Evolutionary conservation across 441 rosid species (phyloP), one percentile per base, ranked within the genome.

Genomic region (Eruca vesicaria): DNA sequence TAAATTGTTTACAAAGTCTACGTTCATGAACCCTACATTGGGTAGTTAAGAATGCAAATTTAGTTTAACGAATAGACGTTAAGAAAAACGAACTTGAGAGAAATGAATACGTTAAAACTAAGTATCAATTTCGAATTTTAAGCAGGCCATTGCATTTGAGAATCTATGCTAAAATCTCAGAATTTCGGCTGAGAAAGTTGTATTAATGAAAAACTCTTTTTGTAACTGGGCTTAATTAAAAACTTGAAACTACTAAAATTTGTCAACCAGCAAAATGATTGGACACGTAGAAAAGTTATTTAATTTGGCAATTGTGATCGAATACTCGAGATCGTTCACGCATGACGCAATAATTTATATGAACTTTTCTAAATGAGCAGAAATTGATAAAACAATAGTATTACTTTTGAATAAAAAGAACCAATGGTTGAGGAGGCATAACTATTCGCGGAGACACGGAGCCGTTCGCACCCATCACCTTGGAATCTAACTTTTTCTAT

Each of bases 401-500:
- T 56, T 12, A 23, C 18, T 57, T 57, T 28, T 58, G 36, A n/a
- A 28, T 8, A 26, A 32, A 76, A 77, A 41, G 67, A 77, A 71
- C 84, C 82, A 84, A 84, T 83, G 87, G 85, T 73, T 32, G 70
- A 74, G 82, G 63, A 66, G 75, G 52, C 64, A 57, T 68, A 78
- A 45, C 75, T 60, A 60, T 75, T 80, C 84, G 92, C 90, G 90
- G 85, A 84, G 83, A 86, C 87, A 74, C 85, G 90, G 84, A 79
- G 87, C 88, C 89, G 92, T 59, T 71, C 70, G 35, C 72, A 66
- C 83, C 88, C 85, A 81, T 71, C 72, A 82, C 82, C 71, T 84
- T 80, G 89, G 92, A 89, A 80, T 84, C 81, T 71, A 66, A 41
- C 53, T 72, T 43, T 72, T 10, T 2, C 5, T 21, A 7, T 63